A percentile compares a stretch with the other conserved stretches of the same genome.
Conservation (phyloP, 345 rosid genomes). For the Corymbia maculata region DNA sequence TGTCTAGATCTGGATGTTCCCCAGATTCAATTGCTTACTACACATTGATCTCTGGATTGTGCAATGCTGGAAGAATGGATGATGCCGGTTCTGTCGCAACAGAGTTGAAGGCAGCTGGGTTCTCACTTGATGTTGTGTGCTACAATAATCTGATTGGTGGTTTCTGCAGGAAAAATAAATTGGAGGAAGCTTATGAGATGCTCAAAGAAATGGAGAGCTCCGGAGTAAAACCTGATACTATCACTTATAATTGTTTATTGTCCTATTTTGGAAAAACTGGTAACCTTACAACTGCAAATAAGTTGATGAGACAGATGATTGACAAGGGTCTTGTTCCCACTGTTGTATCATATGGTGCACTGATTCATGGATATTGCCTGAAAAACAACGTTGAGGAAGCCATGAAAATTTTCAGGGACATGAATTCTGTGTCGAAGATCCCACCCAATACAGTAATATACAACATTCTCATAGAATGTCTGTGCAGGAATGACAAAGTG, state of each 20-base stretch:
- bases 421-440: slow-evolving; percentile 34
- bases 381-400: slow-evolving; percentile 44
- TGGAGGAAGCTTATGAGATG: slow-evolving; percentile 43
- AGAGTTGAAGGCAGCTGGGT: slow-evolving; percentile 48
- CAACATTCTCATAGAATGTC: slow-evolving; percentile 53
- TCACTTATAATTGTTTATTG: slow-evolving; percentile 59
- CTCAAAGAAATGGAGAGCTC: slow-evolving; percentile 51
- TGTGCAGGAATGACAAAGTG: slow-evolving; percentile 37
- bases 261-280: slow-evolving; percentile 36
- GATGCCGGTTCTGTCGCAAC: slow-evolving; percentile 32
- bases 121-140: slow-evolving; percentile 45
- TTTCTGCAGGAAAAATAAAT: slow-evolving; percentile 46
- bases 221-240: slow-evolving; percentile 38
- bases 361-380: slow-evolving; percentile 58
- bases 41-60: slow-evolving; percentile 51
- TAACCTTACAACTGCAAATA: slow-evolving; percentile 25
- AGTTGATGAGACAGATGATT: slow-evolving; percentile 40
- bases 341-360: slow-evolving; percentile 46
- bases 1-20: slow-evolving; percentile 33
- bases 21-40: slow-evolving; percentile 56
- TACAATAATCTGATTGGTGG: slow-evolving; percentile 55
- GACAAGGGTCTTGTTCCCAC: slow-evolving; percentile 41
- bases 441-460: slow-evolving; percentile 55
- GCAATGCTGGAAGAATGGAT: slow-evolving; percentile 49
- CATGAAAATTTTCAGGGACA: slow-evolving; percentile 43